Evolutionary conservation across 345 rosid genomes (phyloP), one percentile per base, ranked within the genome.

Genomic region (Schrenkiella parvula): DNA sequence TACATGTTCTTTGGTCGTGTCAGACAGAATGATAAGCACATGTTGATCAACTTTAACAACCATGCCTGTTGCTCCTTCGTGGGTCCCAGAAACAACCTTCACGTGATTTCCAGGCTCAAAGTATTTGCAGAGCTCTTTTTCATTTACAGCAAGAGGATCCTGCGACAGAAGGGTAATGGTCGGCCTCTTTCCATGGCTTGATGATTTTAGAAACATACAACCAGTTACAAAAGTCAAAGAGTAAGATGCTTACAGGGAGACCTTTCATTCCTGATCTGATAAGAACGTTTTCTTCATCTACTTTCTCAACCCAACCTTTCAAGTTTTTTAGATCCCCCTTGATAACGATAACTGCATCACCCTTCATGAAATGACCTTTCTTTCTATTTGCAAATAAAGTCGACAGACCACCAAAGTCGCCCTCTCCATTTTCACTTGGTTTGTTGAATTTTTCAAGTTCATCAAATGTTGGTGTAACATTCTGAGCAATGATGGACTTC

Each of bases 241-340:
- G 52, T 48, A 11, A 31, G 47, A 74, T 71, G 71, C 92, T 88
- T 87, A 95, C 97, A 58, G 95, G 95, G 76, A 95, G 96, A 71
- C 82, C 99, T 82, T 91, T 87, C 90, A 87, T 78, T 81, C 86
- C 96, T 46, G 98, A 90, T 75, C 85, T 85, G 71, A 95, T 87
- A 75, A 87, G 88, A 21, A 91, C 95, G 82, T 83, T 91, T 69
- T 91, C 95, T 84, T 95, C 98, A 73, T 95, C 99, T 37, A 91
- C 99, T 80, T 95, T 95, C 87, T 95, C 98, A 60, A 91, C 96
- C 98, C 98, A 86, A 61, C 99, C 99, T 82, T 95, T 91, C 57
- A 95, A 83, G 77, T 85, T 89, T 80, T 87, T 95, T 5, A 95
- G 82, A 82, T 95, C 99, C 22, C 99, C 98, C 82, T 89, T 95